Evolutionary conservation across 1,139 yeast genomes (phyloP), one percentile per base, ranked within the genome.

Genomic region (Debaryomycetaceae sp.): DNA sequence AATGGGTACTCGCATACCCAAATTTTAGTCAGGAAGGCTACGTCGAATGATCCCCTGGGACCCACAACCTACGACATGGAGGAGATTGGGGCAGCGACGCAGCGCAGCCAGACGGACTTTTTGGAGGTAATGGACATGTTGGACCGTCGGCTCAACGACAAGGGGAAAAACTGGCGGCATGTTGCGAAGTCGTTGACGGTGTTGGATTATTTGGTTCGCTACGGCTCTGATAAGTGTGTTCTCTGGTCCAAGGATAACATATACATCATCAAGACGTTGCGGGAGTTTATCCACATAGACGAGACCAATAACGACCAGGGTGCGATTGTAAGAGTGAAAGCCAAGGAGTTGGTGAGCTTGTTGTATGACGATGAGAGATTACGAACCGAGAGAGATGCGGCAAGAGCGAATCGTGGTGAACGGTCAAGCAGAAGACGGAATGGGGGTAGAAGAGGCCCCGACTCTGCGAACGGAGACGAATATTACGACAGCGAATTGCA

Each of bases 161-260:
- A 91, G 72, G 99, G 99, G 48, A 93, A 91, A 65, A 88, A 93
- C 68, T 93, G 99, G 99, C 81, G 97, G 54, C 99, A 93, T 65
- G 93, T 93, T 39, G 93, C 95, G 52, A 95, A 93, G 65, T 82
- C 95, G 1, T 75, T 93, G 55, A 87, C 96, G 1, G 86, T 93
- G 11, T 75, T 93, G 57, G 98, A 93, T 60, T 93, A 85, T 65
- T 75, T 93, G 52, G 90, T 93, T 24, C 81, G 95, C 54, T 80
- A 77, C 52, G 99, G 98, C 24, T 80, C 93, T 27, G 97, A 93
- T 55, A 87, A 87, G 56, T 95, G 95, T 58, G 97, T 93, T 6
- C 72, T 85, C 43, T 93, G 99, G 99, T 85, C 95, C 48, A 86
- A 85, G 62, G 97, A 90, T 63, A 93, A 93, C 62, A 66, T 93